phyloP scores from a whole-genome alignment of 345 rosid species.

The Diplotaxis tenuifolia region DNA sequence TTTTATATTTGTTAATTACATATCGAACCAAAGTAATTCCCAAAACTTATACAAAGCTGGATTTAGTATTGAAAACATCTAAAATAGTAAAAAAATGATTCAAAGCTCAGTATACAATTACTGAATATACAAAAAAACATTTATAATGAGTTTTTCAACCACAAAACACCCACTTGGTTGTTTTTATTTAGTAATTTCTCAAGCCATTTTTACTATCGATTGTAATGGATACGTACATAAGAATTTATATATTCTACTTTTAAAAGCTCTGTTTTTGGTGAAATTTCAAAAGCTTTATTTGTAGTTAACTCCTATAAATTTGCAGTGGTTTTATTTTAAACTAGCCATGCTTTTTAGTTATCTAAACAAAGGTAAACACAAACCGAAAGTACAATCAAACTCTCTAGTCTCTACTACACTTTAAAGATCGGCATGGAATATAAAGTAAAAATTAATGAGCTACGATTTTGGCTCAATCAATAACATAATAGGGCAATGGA shows the following conservation, averaged over 20 bases:
- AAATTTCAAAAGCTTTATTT: not conserved
- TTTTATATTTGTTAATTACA: not conserved
- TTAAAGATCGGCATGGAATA: slow-evolving; percentile 25
- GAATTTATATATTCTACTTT: not conserved
- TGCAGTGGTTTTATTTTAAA: not conserved
- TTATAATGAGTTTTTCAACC: no score
- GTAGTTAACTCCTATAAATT: not conserved
- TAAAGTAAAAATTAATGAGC: slow-evolving; percentile 25
- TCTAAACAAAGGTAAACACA: not conserved
- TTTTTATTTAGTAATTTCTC: not conserved
- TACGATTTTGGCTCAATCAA: slow-evolving; percentile 27
- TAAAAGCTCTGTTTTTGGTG: not conserved
- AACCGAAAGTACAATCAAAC: slow-evolving; percentile 15
- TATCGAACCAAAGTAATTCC: not conserved
- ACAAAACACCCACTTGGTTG: not conserved
- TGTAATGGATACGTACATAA: not conserved
- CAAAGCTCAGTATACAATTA: no score
- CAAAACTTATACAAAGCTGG: not conserved
- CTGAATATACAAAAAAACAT: no score
- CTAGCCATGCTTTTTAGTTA: not conserved
- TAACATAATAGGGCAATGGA: slow-evolving; percentile 31
- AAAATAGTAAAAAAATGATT: no score
- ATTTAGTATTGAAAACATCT: not conserved
- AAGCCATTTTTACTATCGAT: not conserved
- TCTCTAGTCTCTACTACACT: not conserved